A percentile compares a stretch with the other conserved stretches of the same genome.
These are phyloP conservation scores for Saururus chinensis DNA, from an alignment of 164 flowering plant species.

Conservation along the genomic window DNA sequence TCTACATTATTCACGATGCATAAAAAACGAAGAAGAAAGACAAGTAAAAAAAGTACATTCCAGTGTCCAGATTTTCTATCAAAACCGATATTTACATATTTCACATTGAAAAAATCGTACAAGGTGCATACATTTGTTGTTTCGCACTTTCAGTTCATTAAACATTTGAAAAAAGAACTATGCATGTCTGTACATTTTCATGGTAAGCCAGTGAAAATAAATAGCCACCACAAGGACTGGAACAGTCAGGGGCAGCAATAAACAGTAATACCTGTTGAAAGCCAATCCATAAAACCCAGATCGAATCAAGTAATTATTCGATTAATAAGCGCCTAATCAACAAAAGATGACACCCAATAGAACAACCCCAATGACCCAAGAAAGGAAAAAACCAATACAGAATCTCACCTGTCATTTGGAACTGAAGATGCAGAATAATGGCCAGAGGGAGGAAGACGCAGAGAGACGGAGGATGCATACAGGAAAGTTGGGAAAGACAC, in stretches of 20 bases:
- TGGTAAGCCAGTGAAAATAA: conserved; percentile 89
- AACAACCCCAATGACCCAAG: too few relatives aligned
- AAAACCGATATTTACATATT: too few relatives aligned
- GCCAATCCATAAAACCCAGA: background rate
- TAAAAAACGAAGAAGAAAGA: too few relatives aligned
- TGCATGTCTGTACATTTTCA: conserved; percentile 89
- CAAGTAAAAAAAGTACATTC: too few relatives aligned
- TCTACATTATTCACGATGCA: too few relatives aligned
- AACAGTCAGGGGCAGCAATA: conserved; percentile 70
- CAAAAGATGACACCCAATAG: background rate
- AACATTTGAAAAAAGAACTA: conserved; percentile 11
- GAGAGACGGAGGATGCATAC: conserved; percentile 48
- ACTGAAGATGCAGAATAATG: conserved; percentile 39
- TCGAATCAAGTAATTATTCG: background rate
- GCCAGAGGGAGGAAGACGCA: conserved; percentile 45
- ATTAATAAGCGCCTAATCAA: background rate
- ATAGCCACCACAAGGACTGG: conserved; percentile 61
- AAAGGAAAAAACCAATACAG: background rate
- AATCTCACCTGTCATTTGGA: conserved; percentile 51
- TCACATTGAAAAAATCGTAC: too few relatives aligned
- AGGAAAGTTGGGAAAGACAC: conserved; percentile 31
- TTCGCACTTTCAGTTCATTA: too few relatives aligned
- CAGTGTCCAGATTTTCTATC: too few relatives aligned
- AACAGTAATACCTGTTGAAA: conserved; percentile 59
- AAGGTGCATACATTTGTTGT: too few relatives aligned